Conservation (phyloP, 2,329 filamentous ascomycete species). For the Verticillium zaregamsianum region DNA sequence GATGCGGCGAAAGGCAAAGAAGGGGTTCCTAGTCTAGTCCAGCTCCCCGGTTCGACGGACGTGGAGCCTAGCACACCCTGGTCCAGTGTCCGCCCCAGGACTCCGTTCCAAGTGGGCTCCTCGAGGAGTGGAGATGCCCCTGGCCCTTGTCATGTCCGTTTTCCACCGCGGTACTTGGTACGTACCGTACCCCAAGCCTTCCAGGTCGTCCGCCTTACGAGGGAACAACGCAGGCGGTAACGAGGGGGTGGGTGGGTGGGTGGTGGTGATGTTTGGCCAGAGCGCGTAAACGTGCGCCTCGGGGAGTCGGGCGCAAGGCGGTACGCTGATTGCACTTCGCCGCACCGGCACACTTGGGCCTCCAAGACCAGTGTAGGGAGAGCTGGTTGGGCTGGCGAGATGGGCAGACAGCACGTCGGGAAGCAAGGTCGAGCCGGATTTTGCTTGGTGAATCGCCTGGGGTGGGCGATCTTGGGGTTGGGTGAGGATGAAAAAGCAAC, state of each 20-base stretch:
- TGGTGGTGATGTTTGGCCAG: background rate
- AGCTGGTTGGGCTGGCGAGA: background rate
- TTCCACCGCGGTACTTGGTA: background rate
- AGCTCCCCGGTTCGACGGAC: conserved; percentile 14
- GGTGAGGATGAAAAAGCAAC: background rate
- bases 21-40: conserved; percentile 13
- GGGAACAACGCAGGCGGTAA: background rate
- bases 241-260: background rate
- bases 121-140: background rate
- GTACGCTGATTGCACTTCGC: background rate
- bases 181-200: background rate
- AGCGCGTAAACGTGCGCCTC: background rate
- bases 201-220: background rate
- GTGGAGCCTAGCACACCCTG: conserved; percentile 9
- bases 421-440: background rate
- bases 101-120: conserved; percentile 1
- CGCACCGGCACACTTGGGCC: background rate
- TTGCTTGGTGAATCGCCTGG: background rate
- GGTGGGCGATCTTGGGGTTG: background rate
- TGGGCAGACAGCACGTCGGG: background rate
- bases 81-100: conserved; percentile 3
- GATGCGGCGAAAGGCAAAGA: conserved; percentile 10
- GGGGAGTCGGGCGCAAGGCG: background rate
- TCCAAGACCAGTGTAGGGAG: background rate
- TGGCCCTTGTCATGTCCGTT: conserved; percentile 2